Percentiles rank a stretch among this genome's conserved stretches.
Evolutionary conservation across 1,284 basidiomycete genomes (phyloP).

Genomic region (Ustilago trichophora): DNA sequence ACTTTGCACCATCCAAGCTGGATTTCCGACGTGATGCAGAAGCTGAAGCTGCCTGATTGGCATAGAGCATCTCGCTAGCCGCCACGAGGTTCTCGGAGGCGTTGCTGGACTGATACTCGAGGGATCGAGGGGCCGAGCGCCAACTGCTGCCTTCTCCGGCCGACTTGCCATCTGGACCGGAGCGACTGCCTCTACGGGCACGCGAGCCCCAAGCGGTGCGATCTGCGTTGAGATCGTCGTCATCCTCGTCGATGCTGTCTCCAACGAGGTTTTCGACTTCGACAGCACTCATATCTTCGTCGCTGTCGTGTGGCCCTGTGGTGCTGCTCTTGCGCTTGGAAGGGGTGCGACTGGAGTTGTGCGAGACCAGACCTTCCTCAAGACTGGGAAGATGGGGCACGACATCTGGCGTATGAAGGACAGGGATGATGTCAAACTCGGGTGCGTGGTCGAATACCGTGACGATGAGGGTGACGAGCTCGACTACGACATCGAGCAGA

Average conservation of each 20-base stretch:
- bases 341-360: conserved; percentile 22
- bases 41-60: not conserved
- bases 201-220: conserved; percentile 13
- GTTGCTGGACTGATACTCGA: not conserved
- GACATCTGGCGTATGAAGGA: conserved; percentile 71
- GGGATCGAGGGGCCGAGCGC: conserved; percentile 10
- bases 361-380: conserved; percentile 16
- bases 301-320: conserved; percentile 28
- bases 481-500: conserved; percentile 78
- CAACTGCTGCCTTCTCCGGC: conserved; percentile 15
- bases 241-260: conserved; percentile 32
- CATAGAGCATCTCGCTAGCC: conserved; percentile 9
- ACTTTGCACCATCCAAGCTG: conserved; percentile 9
- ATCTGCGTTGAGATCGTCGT: conserved; percentile 9
- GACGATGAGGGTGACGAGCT: conserved; percentile 83
- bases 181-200: conserved; percentile 16
- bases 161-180: conserved; percentile 12
- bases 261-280: conserved; percentile 45
- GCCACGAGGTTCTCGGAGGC: conserved; percentile 4
- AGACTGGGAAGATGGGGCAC: conserved; percentile 73
- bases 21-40: conserved; percentile 16
- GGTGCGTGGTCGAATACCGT: conserved; percentile 86
- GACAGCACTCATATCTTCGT: conserved; percentile 44
- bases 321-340: conserved; percentile 34
- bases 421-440: conserved; percentile 73